These are phyloP conservation scores for Plantago coronopus DNA, from an alignment of 305 asterid genomes.

Conservation along the genomic window DNA sequence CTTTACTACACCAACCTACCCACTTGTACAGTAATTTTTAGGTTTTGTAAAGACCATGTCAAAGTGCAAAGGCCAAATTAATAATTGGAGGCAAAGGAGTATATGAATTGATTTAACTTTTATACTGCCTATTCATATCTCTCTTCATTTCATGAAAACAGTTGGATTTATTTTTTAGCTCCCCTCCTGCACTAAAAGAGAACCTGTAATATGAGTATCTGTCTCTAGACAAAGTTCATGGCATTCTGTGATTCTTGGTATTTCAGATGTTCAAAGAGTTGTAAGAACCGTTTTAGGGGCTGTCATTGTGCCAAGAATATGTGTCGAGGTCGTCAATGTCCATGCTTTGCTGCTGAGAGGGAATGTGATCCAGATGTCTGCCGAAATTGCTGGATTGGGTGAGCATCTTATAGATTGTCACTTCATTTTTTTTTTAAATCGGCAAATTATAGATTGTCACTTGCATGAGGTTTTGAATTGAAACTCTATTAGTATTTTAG, in stretches of 20 bases:
- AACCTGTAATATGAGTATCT: neutral
- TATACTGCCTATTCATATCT: no score
- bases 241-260: constrained; percentile 19
- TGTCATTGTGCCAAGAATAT: constrained; percentile 98
- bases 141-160: no score
- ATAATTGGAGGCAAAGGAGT: no score
- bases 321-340: constrained; percentile 97
- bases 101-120: no score
- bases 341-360: constrained; percentile 96
- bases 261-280: constrained; percentile 83
- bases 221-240: constrained; percentile 2
- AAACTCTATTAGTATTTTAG: constrained; percentile 12
- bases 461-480: constrained; percentile 20
- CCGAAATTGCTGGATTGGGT: constrained; percentile 98
- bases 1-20: no score
- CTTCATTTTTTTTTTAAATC: no score
- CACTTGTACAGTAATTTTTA: no score
- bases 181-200: no score
- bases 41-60: no score
- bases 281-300: constrained; percentile 95
- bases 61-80: no score
- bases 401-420: constrained; percentile 25
- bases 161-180: no score
- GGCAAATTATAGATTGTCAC: constrained; percentile 15
- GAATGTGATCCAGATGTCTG: constrained; percentile 98